phyloP scores from a whole-genome alignment of 768 basidiomycete species.

The Suillus discolor region DNA sequence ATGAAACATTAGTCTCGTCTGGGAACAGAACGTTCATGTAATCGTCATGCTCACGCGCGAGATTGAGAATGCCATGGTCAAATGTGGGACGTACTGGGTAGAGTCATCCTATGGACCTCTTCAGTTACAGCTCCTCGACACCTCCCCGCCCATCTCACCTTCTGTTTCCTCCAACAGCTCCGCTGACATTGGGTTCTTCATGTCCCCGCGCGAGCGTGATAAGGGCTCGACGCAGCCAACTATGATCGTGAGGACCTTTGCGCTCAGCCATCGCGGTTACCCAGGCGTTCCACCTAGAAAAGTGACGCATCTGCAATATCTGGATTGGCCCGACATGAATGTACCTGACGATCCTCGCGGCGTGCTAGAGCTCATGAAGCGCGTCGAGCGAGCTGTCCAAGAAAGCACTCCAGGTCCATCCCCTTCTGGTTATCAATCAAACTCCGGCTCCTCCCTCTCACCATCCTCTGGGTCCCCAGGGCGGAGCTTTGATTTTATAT shows the following conservation, averaged over 20 bases:
- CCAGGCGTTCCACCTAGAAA: constrained; percentile 62
- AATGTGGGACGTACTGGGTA: constrained; percentile 92
- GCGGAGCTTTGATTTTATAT: background rate
- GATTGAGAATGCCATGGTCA: constrained; percentile 83
- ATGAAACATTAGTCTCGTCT: constrained; percentile 60
- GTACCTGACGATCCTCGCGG: constrained; percentile 84
- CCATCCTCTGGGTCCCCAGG: background rate
- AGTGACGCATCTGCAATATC: constrained; percentile 87
- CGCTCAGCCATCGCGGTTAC: constrained; percentile 62
- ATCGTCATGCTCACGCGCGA: constrained; percentile 97
- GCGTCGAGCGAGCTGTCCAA: constrained; percentile 48
- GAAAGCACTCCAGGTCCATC: constrained; percentile 34
- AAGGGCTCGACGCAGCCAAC: constrained; percentile 20
- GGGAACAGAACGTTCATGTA: constrained; percentile 94
- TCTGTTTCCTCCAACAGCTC: constrained; percentile 40
- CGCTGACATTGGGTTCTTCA: constrained; percentile 41
- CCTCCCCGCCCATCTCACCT: constrained; percentile 39
- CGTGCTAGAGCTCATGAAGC: constrained; percentile 71
- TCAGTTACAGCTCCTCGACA: constrained; percentile 54
- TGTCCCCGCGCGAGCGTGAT: constrained; percentile 31
- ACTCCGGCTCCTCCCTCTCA: background rate
- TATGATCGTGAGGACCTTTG: constrained; percentile 64
- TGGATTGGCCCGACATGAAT: constrained; percentile 97
- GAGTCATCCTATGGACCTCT: constrained; percentile 71
- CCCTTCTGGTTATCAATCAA: constrained; percentile 12